Evolutionary conservation across 331 rosid genomes (phyloP), one percentile per base, ranked within the genome.

Genomic region (Prunus yedoensis): DNA sequence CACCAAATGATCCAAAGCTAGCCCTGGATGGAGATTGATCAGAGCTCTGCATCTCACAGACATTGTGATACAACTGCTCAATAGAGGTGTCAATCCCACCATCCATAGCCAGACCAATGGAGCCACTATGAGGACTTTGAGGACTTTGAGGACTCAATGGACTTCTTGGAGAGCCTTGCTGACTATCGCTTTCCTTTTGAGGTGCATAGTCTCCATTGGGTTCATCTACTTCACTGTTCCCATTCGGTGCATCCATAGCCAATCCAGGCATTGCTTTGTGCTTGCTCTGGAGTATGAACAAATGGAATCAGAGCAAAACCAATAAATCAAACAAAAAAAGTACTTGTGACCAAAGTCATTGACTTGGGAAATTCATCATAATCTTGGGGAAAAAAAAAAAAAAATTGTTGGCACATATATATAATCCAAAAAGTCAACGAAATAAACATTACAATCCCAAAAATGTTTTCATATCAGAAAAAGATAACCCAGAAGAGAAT

Each of bases 31-130:
- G 95, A 21, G 98, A 91, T 49, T 85, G 98, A 73, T 90, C 92
- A 14, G 95, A 91, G 77, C 98, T 93, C 78, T 91, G 87, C 98
- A 93, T 93, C 68, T 93, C 98, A 63, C 89, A 93, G 65, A 93
- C 91, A 79, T 93, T 93, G 89, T 88, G 71, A 75, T 93, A 93
- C 58, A 93, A 70, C 84, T 93, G 97, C 84, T 91, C 98, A 69
- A 91, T 90, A 16, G 98, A 91, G 60, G 89, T 91, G 71, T 89
- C 98, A 10, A 89, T 77, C 30, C 51, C 83, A 3, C 87, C 93
- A 77, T 93, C 95, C 51, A 91, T 88, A 38, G 87, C 84, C 78
- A 93, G 79, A 80, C 87, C 97, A 65, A 89, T 85, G 76, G 95
- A 91, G 51, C 87, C 96, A 83, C 93, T 93, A 12, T 83, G 92